phyloP scores from a whole-genome alignment of 495 filamentous ascomycete genomes.

The Pyrenula massariospora region DNA sequence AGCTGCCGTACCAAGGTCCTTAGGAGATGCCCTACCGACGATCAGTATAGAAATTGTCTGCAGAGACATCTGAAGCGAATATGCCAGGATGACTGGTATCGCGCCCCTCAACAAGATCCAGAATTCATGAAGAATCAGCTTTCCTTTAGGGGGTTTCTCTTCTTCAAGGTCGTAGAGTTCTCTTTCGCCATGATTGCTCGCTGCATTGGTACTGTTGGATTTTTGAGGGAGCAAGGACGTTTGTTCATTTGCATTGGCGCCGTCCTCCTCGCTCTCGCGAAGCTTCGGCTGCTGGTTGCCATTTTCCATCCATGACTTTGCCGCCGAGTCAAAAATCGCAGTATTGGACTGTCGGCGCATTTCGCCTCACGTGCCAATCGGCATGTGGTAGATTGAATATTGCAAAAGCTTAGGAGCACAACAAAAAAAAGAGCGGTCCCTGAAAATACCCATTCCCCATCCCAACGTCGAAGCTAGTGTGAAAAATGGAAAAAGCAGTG shows the following conservation, averaged over 20 bases:
- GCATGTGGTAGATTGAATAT: too few species aligned
- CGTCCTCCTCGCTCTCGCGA: neutral
- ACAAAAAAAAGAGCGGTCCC: too few species aligned
- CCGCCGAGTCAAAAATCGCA: neutral
- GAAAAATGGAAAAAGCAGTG: too few species aligned
- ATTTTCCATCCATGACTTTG: neutral
- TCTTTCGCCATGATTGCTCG: neutral
- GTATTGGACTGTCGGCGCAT: neutral
- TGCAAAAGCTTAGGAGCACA: too few species aligned
- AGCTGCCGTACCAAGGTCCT: slow-evolving; percentile 71
- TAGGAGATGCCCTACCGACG: slow-evolving; percentile 68
- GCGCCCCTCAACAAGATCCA: slow-evolving; percentile 56
- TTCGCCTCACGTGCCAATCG: neutral
- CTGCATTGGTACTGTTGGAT: neutral
- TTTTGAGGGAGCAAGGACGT: neutral
- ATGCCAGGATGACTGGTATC: slow-evolving; percentile 76
- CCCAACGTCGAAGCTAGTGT: too few species aligned
- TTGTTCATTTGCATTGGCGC: neutral
- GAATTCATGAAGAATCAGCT: slow-evolving; percentile 47
- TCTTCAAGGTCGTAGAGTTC: neutral
- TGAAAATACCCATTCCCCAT: too few species aligned
- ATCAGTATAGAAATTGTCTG: slow-evolving; percentile 80
- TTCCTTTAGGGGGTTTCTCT: neutral
- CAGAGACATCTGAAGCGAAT: slow-evolving; percentile 78
- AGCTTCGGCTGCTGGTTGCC: neutral